Conservation (phyloP, 495 filamentous ascomycete species). For the Letharia columbiana region DNA sequence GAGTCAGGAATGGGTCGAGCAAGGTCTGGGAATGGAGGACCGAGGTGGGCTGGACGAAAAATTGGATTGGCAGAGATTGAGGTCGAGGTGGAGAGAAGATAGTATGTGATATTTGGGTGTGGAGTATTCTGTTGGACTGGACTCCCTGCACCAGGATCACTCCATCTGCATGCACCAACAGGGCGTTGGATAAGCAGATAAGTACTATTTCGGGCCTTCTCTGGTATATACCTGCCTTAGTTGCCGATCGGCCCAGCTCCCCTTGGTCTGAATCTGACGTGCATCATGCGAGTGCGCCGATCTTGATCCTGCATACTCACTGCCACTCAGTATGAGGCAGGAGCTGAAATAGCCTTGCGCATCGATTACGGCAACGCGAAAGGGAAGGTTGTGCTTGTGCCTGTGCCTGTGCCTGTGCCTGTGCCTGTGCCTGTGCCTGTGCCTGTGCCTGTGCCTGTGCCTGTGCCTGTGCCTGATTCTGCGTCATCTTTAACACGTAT, state of each 20-base stretch:
- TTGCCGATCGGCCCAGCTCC: background rate
- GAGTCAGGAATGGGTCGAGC: constrained; percentile 87
- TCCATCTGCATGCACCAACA: background rate
- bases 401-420: too few species aligned
- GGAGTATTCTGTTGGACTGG: background rate
- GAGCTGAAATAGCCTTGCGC: background rate
- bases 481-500: too few species aligned
- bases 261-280: background rate
- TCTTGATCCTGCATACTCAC: background rate
- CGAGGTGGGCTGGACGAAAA: constrained; percentile 52
- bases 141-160: background rate
- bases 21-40: constrained; percentile 59
- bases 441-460: too few species aligned
- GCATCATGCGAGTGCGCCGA: background rate
- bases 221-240: too few species aligned
- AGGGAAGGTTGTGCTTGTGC: background rate
- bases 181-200: background rate
- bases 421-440: too few species aligned
- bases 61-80: constrained; percentile 55
- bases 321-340: background rate
- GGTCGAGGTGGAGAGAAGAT: constrained; percentile 63
- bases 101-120: constrained; percentile 46
- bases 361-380: background rate
- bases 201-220: background rate
- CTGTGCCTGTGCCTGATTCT: too few species aligned